Percentiles rank a stretch among this genome's conserved stretches.
These are phyloP conservation scores for Aspergillus brasiliensis DNA, from an alignment of 2,329 filamentous ascomycete species.

Conservation along the genomic window DNA sequence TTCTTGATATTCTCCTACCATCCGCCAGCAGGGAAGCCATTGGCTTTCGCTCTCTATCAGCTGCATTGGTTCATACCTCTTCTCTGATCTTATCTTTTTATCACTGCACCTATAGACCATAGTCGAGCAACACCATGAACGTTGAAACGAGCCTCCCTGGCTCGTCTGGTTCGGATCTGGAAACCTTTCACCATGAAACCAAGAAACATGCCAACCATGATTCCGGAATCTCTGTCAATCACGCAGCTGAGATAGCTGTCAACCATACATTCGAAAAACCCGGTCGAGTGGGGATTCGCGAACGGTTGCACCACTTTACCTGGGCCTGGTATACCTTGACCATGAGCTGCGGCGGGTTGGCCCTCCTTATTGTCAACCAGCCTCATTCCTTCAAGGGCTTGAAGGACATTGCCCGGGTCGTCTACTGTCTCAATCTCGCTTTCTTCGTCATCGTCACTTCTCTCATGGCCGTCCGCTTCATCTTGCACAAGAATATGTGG, in stretches of 20 bases:
- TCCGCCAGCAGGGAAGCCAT: background rate
- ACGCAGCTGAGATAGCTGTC: background rate
- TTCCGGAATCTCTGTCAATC: background rate
- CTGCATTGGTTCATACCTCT: background rate
- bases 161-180: background rate
- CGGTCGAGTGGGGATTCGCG: slow-evolving; percentile 13
- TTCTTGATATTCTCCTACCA: background rate
- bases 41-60: background rate
- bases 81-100: background rate
- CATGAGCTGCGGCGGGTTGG: slow-evolving; percentile 73
- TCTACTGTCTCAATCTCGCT: slow-evolving; percentile 69
- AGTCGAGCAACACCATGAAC: background rate
- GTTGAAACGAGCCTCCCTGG: background rate
- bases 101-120: background rate
- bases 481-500: slow-evolving; percentile 58
- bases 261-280: background rate
- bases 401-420: slow-evolving; percentile 62
- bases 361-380: slow-evolving; percentile 62
- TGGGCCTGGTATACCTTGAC: slow-evolving; percentile 75
- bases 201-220: background rate
- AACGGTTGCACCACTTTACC: slow-evolving; percentile 57
- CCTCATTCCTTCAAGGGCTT: slow-evolving; percentile 68
- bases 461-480: slow-evolving; percentile 62
- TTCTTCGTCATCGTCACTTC: slow-evolving; percentile 62
- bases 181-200: background rate